Base-by-base conservation (phyloP, 768 basidiomycete genomes). In the Lentinula raphanica region DNA sequence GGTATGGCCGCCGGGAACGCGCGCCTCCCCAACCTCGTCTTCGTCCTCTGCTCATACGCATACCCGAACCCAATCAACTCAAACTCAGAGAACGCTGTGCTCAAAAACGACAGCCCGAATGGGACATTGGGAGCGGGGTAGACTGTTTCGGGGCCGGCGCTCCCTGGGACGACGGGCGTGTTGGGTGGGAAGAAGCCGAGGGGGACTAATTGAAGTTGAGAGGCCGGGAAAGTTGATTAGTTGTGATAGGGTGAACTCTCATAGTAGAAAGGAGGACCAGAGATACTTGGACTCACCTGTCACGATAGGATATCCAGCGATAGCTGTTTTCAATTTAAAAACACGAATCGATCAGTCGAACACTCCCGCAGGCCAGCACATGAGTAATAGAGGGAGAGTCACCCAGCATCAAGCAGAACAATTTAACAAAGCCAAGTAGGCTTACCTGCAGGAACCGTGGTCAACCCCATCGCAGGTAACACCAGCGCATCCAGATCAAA, bases 271-370 rank as follows among this genome's bases (percentile, higher is more conserved):
- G n/a, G n/a, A n/a, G n/a, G n/a, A n/a, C n/a, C n/a, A n/a, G n/a
- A n/a, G 32, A 2, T 35, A 8, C 13, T 35, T 13, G 13, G 32
- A 13, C 32, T 54, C 25, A 81, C 85, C 84, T 21, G 86, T 85
- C 32, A 86, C 73, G 54, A 87, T 82, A 1, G 86, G 86, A 62
- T 86, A 87, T 12, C 85, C 86, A 4, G 83, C 81, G 56, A 86
- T 79, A 5, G 84, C 86, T 69, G 69, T n/a, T n/a, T n/a, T n/a
- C n/a, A n/a, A n/a, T n/a, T n/a, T n/a, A n/a, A n/a, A n/a, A n/a
- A n/a, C n/a, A n/a, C n/a, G n/a, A n/a, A n/a, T n/a, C n/a, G n/a
- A n/a, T n/a, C n/a, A n/a, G n/a, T n/a, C n/a, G n/a, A n/a, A n/a
- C n/a, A n/a, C n/a, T n/a, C n/a, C n/a, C n/a, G n/a, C n/a, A n/a